phyloP scores from a whole-genome alignment of 176 grass and related monocot genomes.

The Typha latifolia region DNA sequence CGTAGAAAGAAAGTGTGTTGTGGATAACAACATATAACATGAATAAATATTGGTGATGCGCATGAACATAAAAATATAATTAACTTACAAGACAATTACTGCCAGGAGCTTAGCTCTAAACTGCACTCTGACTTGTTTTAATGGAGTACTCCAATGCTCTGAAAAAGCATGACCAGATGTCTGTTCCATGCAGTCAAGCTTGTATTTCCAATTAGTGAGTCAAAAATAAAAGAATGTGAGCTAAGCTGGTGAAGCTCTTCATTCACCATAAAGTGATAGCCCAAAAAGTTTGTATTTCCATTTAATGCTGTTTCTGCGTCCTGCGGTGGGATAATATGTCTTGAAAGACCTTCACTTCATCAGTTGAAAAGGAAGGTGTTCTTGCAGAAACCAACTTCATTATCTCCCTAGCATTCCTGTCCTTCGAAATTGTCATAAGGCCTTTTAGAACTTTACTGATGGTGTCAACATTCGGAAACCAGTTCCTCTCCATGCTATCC shows the following conservation, averaged over 20 bases:
- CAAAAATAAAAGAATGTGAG: background rate
- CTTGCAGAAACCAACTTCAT: conserved; percentile 53
- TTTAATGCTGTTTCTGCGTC: conserved; percentile 23
- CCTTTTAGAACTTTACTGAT: conserved; percentile 60
- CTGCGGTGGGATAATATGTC: conserved; percentile 45
- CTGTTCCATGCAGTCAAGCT: background rate
- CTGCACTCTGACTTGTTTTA: too few species aligned
- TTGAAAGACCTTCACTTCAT: conserved; percentile 45
- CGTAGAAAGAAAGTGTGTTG: too few species aligned
- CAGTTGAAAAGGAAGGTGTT: conserved; percentile 45
- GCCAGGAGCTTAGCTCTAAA: too few species aligned
- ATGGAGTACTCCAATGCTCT: too few species aligned
- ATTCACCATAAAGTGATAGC: background rate
- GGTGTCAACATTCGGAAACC: conserved; percentile 55
- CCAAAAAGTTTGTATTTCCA: background rate
- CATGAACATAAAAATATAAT: too few species aligned
- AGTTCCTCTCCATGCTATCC: conserved; percentile 77
- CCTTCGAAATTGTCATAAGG: conserved; percentile 50
- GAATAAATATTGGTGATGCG: too few species aligned
- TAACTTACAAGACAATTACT: too few species aligned
- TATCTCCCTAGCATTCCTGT: conserved; percentile 62
- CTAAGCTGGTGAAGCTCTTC: background rate
- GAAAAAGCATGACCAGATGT: background rate
- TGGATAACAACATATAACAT: too few species aligned
- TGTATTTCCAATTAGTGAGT: background rate